Conservation (phyloP, 164 flowering plant genomes). For the Piper betle region DNA sequence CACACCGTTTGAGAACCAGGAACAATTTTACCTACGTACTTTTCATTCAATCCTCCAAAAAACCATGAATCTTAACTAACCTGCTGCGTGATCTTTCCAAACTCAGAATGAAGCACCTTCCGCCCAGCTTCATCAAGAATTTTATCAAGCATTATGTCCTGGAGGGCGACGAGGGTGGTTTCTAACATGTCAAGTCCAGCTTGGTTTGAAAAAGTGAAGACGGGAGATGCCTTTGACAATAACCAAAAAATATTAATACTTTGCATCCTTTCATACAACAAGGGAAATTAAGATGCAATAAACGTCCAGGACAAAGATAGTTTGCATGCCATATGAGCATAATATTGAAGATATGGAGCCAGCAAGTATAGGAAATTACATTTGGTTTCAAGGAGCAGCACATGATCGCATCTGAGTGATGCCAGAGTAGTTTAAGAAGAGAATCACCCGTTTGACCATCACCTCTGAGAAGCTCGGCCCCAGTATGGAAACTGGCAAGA, state of each 20-base stretch:
- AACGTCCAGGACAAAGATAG: not conserved
- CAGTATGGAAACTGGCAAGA: slow-evolving; percentile 47
- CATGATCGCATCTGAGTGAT: slow-evolving; percentile 64
- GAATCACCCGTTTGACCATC: slow-evolving; percentile 44
- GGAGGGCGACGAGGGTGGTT: slow-evolving; percentile 63
- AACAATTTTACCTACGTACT: not conserved
- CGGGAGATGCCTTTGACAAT: slow-evolving; percentile 50
- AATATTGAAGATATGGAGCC: not conserved
- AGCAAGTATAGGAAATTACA: slow-evolving; percentile 16
- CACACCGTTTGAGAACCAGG: not conserved
- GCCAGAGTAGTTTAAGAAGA: slow-evolving; percentile 63
- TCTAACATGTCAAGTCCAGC: slow-evolving; percentile 89
- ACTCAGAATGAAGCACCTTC: slow-evolving; percentile 42
- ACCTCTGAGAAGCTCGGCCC: slow-evolving; percentile 41
- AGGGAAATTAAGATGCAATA: not conserved
- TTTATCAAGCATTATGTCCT: slow-evolving; percentile 62
- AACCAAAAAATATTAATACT: too few species aligned
- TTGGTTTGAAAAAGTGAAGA: slow-evolving; percentile 72
- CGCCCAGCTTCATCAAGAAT: slow-evolving; percentile 53
- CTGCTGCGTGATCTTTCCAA: slow-evolving; percentile 58
- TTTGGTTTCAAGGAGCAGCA: slow-evolving; percentile 71
- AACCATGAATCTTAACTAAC: slow-evolving; percentile 12
- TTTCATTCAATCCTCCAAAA: too few species aligned
- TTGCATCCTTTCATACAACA: not conserved
- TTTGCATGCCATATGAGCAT: too few species aligned